Percentiles rank a stretch among this genome's conserved stretches.
phyloP scores from a whole-genome alignment of 2,329 filamentous ascomycete species.

The Neonectria faginata region DNA sequence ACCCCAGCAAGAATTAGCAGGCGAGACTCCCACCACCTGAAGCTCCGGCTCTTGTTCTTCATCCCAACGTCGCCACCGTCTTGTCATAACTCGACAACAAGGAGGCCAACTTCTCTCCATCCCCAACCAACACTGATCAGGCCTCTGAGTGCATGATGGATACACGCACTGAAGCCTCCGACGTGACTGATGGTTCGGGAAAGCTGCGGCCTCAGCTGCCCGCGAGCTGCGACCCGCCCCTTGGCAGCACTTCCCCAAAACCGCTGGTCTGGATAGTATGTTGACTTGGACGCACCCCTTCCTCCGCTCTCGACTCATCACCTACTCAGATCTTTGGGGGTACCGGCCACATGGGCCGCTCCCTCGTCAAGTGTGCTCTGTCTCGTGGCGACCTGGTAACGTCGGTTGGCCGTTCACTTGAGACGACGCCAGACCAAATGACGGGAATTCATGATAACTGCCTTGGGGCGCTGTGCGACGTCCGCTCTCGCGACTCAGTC shows the following conservation, averaged over 20 bases:
- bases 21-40: background rate
- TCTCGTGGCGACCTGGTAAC: conserved; percentile 85
- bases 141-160: conserved; percentile 36
- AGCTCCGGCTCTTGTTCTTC: background rate
- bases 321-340: conserved; percentile 84
- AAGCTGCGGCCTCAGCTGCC: conserved; percentile 71
- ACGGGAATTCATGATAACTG: conserved; percentile 77
- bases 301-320: conserved; percentile 10
- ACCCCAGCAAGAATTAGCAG: background rate
- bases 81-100: conserved; percentile 14
- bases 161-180: conserved; percentile 41
- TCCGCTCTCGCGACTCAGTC: conserved; percentile 84
- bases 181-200: conserved; percentile 42
- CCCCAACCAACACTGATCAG: conserved; percentile 2
- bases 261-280: conserved; percentile 88
- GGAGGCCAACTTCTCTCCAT: background rate
- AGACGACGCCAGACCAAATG: conserved; percentile 80
- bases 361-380: conserved; percentile 85
- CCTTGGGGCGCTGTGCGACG: conserved; percentile 87
- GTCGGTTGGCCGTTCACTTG: conserved; percentile 85
- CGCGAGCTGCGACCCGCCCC: conserved; percentile 86
- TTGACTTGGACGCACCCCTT: conserved; percentile 15
- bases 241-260: conserved; percentile 74
- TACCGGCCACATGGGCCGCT: conserved; percentile 96
- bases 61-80: conserved; percentile 6